Percentiles rank a stretch among this genome's conserved stretches.
Conservation (phyloP, 83 land plant species). For the Diphasiastrum complanatum region DNA sequence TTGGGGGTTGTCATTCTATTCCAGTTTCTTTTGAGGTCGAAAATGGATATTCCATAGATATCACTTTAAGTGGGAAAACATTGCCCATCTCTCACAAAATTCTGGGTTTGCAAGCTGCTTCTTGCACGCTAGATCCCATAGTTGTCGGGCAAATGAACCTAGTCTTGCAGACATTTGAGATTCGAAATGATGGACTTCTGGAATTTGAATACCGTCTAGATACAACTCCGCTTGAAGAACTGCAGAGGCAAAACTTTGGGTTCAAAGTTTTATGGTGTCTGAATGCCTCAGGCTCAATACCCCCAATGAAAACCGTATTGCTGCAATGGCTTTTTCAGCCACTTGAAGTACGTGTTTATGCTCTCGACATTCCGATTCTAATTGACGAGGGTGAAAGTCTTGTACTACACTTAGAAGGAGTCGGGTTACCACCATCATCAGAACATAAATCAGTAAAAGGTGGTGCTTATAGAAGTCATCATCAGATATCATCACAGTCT, state of each 20-base stretch:
- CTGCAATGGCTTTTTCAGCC: conserved; percentile 39
- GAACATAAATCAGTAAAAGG: conserved; percentile 4
- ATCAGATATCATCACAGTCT: background rate
- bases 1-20: conserved; percentile 29
- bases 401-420: conserved; percentile 20
- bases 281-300: conserved; percentile 33
- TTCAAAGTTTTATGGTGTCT: conserved; percentile 34
- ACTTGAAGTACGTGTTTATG: conserved; percentile 26
- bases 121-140: conserved; percentile 21
- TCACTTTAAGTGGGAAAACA: conserved; percentile 28
- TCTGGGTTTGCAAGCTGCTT: conserved; percentile 14
- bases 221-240: conserved; percentile 3
- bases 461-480: conserved; percentile 1
- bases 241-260: conserved; percentile 26
- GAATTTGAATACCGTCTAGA: conserved; percentile 29
- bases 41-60: conserved; percentile 24
- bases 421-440: conserved; percentile 2
- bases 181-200: conserved; percentile 26
- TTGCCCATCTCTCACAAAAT: background rate
- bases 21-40: conserved; percentile 29
- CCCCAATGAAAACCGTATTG: conserved; percentile 28
- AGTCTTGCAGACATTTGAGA: conserved; percentile 36
- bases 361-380: conserved; percentile 18
- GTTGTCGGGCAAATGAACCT: conserved; percentile 31
- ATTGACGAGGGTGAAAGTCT: conserved; percentile 25